Evolutionary conservation across 371 early-diverging fungal species (phyloP).

Genomic region (Apophysomyces trapeziformis): DNA sequence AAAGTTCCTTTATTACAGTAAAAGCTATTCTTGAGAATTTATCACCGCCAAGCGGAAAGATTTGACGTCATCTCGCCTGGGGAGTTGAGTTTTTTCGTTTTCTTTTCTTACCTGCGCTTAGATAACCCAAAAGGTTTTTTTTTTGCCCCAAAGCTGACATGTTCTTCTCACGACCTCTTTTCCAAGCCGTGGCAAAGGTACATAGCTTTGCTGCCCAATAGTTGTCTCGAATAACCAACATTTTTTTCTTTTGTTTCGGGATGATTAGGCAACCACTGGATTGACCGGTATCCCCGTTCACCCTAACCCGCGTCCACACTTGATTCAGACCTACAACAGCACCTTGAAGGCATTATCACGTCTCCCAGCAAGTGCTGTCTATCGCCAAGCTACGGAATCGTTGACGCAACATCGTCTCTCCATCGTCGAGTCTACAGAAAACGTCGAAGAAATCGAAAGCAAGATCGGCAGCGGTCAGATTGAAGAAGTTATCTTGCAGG

Average conservation of each 20-base stretch:
- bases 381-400: conserved; percentile 84
- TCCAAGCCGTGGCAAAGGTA: conserved; percentile 64
- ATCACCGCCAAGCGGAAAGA: too few relatives aligned
- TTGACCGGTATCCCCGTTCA: conserved; percentile 87
- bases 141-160: conserved; percentile 24
- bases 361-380: conserved; percentile 79
- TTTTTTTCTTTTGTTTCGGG: not conserved
- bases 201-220: not conserved
- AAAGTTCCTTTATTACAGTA: too few relatives aligned
- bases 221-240: not conserved
- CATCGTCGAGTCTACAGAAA: conserved; percentile 74
- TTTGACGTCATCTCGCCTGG: too few relatives aligned
- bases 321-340: conserved; percentile 79
- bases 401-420: conserved; percentile 76
- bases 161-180: conserved; percentile 61
- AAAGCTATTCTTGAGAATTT: too few relatives aligned
- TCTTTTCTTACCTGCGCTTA: too few relatives aligned
- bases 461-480: conserved; percentile 83
- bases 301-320: conserved; percentile 84
- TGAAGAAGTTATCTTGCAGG: conserved; percentile 89
- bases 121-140: too few relatives aligned
- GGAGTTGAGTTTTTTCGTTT: too few relatives aligned
- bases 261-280: conserved; percentile 72
- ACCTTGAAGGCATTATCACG: conserved; percentile 72
- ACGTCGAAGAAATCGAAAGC: conserved; percentile 76